Conservation (phyloP, 495 filamentous ascomycete species). For the Penicillium steckii region DNA sequence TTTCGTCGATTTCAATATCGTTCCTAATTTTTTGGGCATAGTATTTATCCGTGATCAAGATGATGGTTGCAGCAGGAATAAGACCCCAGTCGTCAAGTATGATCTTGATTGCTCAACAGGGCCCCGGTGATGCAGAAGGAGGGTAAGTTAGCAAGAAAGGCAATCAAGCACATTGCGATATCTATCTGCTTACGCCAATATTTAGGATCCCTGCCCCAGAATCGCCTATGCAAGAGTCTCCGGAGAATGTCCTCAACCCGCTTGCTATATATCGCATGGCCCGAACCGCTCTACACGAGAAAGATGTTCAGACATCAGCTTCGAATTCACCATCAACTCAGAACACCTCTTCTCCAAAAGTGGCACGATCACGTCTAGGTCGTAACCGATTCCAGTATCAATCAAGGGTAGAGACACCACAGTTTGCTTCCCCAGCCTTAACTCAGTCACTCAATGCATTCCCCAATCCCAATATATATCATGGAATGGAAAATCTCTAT, state of each 20-base stretch:
- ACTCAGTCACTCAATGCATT: neutral
- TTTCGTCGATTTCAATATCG: no score
- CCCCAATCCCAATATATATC: neutral
- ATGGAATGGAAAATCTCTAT: neutral
- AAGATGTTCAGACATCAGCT: neutral
- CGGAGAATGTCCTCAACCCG: constrained; percentile 18
- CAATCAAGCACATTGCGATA: no score
- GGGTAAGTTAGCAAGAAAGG: neutral
- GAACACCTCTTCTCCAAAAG: neutral
- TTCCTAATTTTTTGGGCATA: no score
- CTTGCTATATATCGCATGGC: constrained; percentile 26
- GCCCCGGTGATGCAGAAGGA: neutral
- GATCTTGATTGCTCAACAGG: neutral
- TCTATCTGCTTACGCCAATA: neutral
- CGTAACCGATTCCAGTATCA: neutral
- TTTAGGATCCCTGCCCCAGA: constrained; percentile 1
- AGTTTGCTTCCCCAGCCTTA: neutral
- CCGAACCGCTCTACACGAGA: constrained; percentile 19
- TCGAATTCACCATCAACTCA: constrained; percentile 8
- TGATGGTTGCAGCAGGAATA: constrained; percentile 18
- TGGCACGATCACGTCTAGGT: neutral
- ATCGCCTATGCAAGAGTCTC: constrained; percentile 16
- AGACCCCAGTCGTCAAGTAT: neutral
- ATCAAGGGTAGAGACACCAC: neutral
- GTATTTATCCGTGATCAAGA: constrained; percentile 17